Conservation (phyloP, 371 early-diverging fungal species). For the Entomophthora muscae region DNA sequence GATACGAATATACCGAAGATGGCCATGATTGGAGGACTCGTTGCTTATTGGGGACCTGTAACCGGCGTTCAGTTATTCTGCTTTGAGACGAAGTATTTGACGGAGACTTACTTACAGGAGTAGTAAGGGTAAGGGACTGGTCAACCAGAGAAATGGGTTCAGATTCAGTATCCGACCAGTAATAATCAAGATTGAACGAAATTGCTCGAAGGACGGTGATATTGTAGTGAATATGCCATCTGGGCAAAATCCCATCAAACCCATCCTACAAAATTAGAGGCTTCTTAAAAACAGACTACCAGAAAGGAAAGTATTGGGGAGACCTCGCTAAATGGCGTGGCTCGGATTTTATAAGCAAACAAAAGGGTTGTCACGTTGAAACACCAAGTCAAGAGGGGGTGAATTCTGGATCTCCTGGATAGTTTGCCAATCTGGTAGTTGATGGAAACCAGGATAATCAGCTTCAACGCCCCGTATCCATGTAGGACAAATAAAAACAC, state of each 20-base stretch:
- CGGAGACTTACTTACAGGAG: constrained; percentile 10
- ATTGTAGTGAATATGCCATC: constrained; percentile 87
- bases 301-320: constrained; percentile 40
- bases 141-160: too few species aligned
- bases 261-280: constrained; percentile 25
- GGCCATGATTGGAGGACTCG: constrained; percentile 36
- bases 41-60: constrained; percentile 23
- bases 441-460: constrained; percentile 29
- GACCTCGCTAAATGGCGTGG: constrained; percentile 45
- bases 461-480: constrained; percentile 53
- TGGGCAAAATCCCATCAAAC: constrained; percentile 34
- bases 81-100: background rate
- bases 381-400: constrained; percentile 54
- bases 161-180: constrained; percentile 31
- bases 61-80: background rate
- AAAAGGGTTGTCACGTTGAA: constrained; percentile 60
- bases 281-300: constrained; percentile 20
- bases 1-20: constrained; percentile 37
- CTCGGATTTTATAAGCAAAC: constrained; percentile 45
- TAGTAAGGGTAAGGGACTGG: too few species aligned
- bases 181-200: constrained; percentile 81
- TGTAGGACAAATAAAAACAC: constrained; percentile 36
- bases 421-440: constrained; percentile 44
- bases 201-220: constrained; percentile 75
- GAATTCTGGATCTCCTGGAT: constrained; percentile 26